Conservation (phyloP, 352 stramenopile species). For the Phytopythium litorale region DNA sequence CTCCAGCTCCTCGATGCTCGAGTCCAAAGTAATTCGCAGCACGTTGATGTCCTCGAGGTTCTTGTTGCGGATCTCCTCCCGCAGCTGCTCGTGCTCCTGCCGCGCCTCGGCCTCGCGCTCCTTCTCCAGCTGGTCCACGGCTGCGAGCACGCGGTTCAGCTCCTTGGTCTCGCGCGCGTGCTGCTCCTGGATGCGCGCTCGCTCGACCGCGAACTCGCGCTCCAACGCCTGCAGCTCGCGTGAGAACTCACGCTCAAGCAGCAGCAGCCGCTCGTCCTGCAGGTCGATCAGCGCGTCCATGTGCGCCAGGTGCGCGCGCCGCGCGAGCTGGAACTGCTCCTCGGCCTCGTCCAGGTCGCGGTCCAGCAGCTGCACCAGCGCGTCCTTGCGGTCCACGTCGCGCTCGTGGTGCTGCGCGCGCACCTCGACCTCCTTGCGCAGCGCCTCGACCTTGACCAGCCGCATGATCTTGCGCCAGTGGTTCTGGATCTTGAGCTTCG, state of each 20-base stretch:
- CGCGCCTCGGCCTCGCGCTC: slow-evolving; percentile 69
- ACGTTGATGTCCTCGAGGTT: slow-evolving; percentile 95
- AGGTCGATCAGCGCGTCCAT: slow-evolving; percentile 92
- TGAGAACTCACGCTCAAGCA: slow-evolving; percentile 91
- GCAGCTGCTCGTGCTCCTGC: slow-evolving; percentile 85
- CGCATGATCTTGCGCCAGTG: slow-evolving; percentile 96
- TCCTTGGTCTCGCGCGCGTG: slow-evolving; percentile 71
- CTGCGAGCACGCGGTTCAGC: slow-evolving; percentile 82
- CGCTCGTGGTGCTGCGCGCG: slow-evolving; percentile 92
- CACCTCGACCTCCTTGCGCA: slow-evolving; percentile 92
- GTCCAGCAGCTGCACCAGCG: slow-evolving; percentile 94
- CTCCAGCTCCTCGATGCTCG: slow-evolving; percentile 92
- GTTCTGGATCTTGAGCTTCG: slow-evolving; percentile 93
- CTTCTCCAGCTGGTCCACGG: slow-evolving; percentile 82
- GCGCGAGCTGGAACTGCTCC: slow-evolving; percentile 92
- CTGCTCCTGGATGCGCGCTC: slow-evolving; percentile 71
- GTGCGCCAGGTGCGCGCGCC: slow-evolving; percentile 87
- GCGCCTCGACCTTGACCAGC: slow-evolving; percentile 89
- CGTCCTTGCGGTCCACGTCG: slow-evolving; percentile 94
- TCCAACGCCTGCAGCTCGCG: slow-evolving; percentile 79
- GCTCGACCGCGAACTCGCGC: slow-evolving; percentile 83
- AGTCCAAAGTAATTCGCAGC: slow-evolving; percentile 90
- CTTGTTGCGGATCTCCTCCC: slow-evolving; percentile 93
- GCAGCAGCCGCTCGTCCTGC: slow-evolving; percentile 84
- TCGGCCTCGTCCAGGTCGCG: slow-evolving; percentile 92